These are phyloP conservation scores for Trichoderma endophyticum DNA, from an alignment of 2,329 filamentous ascomycete genomes.

Conservation along the genomic window DNA sequence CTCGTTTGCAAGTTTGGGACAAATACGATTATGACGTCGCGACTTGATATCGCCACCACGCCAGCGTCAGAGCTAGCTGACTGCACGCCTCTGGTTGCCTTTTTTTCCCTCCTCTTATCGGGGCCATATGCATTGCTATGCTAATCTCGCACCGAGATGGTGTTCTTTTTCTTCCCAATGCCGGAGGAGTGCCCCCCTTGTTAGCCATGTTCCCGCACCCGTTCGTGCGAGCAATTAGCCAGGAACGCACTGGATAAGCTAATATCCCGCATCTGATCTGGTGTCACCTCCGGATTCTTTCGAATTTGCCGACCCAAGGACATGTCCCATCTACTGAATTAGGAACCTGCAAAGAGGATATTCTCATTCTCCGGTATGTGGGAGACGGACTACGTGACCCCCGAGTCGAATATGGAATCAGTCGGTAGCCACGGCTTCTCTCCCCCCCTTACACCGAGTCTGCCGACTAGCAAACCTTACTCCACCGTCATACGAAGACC, in stretches of 20 bases:
- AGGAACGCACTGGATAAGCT: conserved; percentile 3
- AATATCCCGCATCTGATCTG: neutral
- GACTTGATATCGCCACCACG: conserved; percentile 12
- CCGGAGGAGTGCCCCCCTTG: neutral
- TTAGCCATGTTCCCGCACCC: neutral
- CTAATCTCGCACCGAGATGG: neutral
- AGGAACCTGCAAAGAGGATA: neutral
- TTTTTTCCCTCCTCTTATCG: neutral
- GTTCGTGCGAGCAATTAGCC: neutral
- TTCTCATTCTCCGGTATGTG: neutral
- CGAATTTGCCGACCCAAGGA: neutral
- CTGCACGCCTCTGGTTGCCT: neutral
- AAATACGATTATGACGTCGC: conserved; percentile 17
- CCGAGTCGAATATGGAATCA: neutral
- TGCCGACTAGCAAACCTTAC: neutral
- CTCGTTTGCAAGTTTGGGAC: neutral
- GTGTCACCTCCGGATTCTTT: neutral
- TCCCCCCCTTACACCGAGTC: neutral
- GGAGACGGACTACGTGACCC: neutral
- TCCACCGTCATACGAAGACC: neutral
- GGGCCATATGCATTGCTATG: neutral
- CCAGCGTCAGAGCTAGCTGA: conserved; percentile 6
- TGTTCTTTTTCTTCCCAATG: neutral
- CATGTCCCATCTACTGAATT: neutral
- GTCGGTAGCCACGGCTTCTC: neutral